Conservation (phyloP, 169 alveolate species). For the Besnoitia besnoiti region DNA sequence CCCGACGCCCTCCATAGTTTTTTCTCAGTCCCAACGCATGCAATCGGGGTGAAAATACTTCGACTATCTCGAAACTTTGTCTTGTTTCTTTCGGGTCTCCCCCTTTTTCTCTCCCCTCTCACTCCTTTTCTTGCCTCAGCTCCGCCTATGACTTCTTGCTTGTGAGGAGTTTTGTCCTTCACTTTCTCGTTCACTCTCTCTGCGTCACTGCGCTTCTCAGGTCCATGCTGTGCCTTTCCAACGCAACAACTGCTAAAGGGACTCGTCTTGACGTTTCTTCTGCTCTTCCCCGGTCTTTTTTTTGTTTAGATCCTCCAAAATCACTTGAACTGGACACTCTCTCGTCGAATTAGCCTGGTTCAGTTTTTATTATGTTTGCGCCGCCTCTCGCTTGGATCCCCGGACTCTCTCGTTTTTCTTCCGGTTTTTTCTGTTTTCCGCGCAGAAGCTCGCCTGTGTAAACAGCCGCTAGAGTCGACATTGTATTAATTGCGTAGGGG, state of each 20-base stretch:
- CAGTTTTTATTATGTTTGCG: no score
- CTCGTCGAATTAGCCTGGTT: no score
- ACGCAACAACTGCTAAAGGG: background rate
- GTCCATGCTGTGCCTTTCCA: background rate
- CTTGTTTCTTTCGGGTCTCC: background rate
- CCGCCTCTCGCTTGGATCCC: no score
- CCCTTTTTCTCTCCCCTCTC: background rate
- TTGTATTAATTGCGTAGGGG: no score
- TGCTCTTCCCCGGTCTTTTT: background rate
- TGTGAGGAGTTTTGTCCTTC: background rate
- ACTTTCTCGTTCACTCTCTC: background rate
- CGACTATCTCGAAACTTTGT: background rate
- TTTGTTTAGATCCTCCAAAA: no score
- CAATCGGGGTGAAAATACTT: background rate
- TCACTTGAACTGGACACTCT: no score
- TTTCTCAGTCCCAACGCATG: no score
- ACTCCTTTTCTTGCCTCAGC: background rate
- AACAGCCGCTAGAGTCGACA: no score
- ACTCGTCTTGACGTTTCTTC: background rate
- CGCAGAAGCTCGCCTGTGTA: no score
- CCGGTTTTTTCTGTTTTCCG: no score
- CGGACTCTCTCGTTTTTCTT: no score
- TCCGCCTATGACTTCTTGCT: background rate
- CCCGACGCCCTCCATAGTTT: no score
- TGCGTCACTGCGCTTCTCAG: background rate